These are phyloP conservation scores for Pseudogymnoascus sp. DNA, from an alignment of 2,329 filamentous ascomycete species.

Conservation along the genomic window DNA sequence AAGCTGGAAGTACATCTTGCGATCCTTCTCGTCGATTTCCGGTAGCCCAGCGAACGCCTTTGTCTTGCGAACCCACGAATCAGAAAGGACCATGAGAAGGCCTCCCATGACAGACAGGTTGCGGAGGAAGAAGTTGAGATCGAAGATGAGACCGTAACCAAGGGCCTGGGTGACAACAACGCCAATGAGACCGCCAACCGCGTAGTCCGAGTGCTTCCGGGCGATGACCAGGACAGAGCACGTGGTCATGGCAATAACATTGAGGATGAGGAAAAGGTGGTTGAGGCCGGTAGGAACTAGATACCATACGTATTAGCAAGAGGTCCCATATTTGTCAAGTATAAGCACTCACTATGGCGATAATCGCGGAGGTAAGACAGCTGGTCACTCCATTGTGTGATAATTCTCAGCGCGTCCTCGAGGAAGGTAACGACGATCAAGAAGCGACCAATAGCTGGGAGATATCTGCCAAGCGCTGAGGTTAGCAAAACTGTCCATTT, in stretches of 20 bases:
- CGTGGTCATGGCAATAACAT: constrained; percentile 78
- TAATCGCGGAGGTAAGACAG: constrained; percentile 88
- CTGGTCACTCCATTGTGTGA: constrained; percentile 97
- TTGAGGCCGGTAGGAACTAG: constrained; percentile 82
- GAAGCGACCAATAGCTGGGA: constrained; percentile 93
- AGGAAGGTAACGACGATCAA: constrained; percentile 97
- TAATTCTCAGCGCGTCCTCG: constrained; percentile 89
- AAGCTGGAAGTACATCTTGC: constrained; percentile 99
- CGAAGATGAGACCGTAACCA: constrained; percentile 96
- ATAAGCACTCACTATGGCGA: constrained; percentile 67
- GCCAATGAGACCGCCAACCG: constrained; percentile 79
- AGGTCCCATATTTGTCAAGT: constrained; percentile 7
- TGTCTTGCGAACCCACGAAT: constrained; percentile 96
- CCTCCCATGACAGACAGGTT: constrained; percentile 97
- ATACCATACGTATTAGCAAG: constrained; percentile 15
- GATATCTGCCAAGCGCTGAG: constrained; percentile 53
- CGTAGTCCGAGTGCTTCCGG: constrained; percentile 88
- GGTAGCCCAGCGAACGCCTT: constrained; percentile 94
- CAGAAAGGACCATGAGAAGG: constrained; percentile 93
- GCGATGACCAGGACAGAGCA: constrained; percentile 84
- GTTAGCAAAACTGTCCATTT: constrained; percentile 17
- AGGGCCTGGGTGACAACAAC: constrained; percentile 92
- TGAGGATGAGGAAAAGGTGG: constrained; percentile 84
- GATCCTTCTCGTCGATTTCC: constrained; percentile 94
- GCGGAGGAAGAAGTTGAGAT: constrained; percentile 99